A percentile compares a stretch with the other conserved stretches of the same genome.
Conservation (phyloP, 2,329 filamentous ascomycete species). For the Alternaria tenuissima region DNA sequence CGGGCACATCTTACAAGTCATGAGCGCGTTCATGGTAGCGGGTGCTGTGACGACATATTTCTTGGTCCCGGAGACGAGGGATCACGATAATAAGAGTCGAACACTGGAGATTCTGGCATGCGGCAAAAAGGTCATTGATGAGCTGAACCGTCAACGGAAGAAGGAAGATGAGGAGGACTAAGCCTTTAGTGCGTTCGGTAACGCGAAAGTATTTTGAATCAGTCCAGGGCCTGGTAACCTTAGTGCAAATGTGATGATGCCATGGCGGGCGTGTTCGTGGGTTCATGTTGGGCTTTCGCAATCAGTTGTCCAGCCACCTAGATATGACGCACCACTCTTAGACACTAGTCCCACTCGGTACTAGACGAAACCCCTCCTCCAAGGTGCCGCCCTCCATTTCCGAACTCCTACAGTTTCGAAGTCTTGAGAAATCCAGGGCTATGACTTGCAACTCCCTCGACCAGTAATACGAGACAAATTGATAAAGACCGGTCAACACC, state of each 20-base stretch:
- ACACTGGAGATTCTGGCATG: constrained; percentile 44
- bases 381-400: background rate
- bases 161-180: constrained; percentile 35
- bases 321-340: background rate
- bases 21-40: constrained; percentile 47
- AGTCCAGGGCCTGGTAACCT: background rate
- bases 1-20: constrained; percentile 42
- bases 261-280: background rate
- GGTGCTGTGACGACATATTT: constrained; percentile 45
- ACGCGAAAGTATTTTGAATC: background rate
- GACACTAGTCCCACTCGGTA: background rate
- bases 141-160: constrained; percentile 37
- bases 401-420: background rate
- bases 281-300: background rate
- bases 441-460: background rate
- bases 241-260: background rate
- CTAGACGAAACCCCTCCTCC: background rate
- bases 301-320: background rate
- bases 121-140: constrained; percentile 43
- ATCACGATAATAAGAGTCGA: constrained; percentile 43
- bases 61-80: constrained; percentile 44
- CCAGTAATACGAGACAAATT: background rate
- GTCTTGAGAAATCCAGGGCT: background rate
- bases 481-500: background rate
- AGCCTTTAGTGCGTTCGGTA: background rate